Base-by-base conservation (phyloP, 306 rosid genomes). In the Lupinus albus region DNA sequence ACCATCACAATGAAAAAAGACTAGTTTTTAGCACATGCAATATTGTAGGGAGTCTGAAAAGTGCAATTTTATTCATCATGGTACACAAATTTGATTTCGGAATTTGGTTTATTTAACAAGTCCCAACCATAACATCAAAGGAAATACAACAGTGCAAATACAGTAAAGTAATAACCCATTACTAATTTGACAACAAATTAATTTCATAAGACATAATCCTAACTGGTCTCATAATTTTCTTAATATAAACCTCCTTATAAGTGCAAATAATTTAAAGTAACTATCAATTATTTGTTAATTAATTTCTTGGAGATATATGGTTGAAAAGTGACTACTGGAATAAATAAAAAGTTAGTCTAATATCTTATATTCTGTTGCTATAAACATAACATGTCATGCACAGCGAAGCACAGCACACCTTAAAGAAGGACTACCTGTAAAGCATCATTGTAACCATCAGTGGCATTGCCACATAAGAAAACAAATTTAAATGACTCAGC, bases 401-500 rank as follows among this genome's bases (percentile, higher is more conserved):
- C 52, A 56, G 51, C 52, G 50, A 51, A 11, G 33, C 50, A 57
- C 52, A 56, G 51, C 52, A 54, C 68, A 71, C 30, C 55, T 63
- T 61, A 60, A 78, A 59, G 63, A 78, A 53, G 67, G 47, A 67
- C 48, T 88, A 93, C 97, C 97, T 90, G 82, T 64, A 93, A 78
- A 52, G 87, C 90, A 38, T 82, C 88, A 61, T 79, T 84, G 56
- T 87, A 79, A 72, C 87, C 96, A 80, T 86, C 90, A 32, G 92
- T 85, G 42, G 96, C 73, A 78, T 86, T 90, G 66, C 99, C 95
- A 67, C 89, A 93, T 68, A 93, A 68, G 66, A 93, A 93, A 72
- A 90, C 86, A 79, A 93, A 93, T 77, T 90, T 93, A 80, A 83
- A 86, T 11, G 87, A 61, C 54, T 79, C 90, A 56, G 65, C 80